phyloP scores from a whole-genome alignment of 2,329 filamentous ascomycete species.

The Sclerotinia minor region DNA sequence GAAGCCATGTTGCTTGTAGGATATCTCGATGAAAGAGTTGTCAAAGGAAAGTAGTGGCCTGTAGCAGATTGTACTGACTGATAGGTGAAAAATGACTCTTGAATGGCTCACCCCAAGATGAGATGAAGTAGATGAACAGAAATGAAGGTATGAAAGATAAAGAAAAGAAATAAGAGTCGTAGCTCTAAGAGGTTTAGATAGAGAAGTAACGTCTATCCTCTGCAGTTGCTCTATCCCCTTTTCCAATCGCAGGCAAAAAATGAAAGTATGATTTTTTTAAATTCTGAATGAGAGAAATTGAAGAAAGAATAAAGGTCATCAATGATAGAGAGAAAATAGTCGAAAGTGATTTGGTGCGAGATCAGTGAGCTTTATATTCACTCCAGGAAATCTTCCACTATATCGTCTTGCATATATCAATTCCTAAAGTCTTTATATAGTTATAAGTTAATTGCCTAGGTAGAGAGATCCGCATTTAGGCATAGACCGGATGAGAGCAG shows the following conservation, averaged over 20 bases:
- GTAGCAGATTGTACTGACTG: conserved; percentile 28
- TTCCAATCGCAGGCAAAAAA: conserved; percentile 23
- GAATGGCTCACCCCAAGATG: conserved; percentile 38
- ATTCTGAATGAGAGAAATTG: conserved; percentile 4
- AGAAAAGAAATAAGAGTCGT: conserved; percentile 40
- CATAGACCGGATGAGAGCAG: neutral
- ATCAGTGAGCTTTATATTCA: conserved; percentile 16
- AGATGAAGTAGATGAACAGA: conserved; percentile 35
- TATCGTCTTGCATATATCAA: conserved; percentile 1
- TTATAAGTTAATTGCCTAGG: too few species aligned
- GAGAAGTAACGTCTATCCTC: conserved; percentile 36
- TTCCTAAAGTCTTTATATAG: neutral
- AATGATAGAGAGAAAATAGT: neutral
- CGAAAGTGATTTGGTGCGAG: conserved; percentile 4
- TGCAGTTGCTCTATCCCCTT: conserved; percentile 23
- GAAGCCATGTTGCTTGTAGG: conserved; percentile 45
- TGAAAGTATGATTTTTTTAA: neutral
- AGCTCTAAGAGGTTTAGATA: conserved; percentile 37
- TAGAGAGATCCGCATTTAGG: neutral
- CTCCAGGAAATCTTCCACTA: neutral
- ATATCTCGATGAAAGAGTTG: conserved; percentile 26
- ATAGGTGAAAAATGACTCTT: conserved; percentile 30
- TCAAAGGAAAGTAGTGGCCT: conserved; percentile 18
- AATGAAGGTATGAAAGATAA: conserved; percentile 34
- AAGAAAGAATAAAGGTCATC: neutral